Evolutionary conservation across 257 asterid species (phyloP).

Genomic region (Nicotiana attenuata): DNA sequence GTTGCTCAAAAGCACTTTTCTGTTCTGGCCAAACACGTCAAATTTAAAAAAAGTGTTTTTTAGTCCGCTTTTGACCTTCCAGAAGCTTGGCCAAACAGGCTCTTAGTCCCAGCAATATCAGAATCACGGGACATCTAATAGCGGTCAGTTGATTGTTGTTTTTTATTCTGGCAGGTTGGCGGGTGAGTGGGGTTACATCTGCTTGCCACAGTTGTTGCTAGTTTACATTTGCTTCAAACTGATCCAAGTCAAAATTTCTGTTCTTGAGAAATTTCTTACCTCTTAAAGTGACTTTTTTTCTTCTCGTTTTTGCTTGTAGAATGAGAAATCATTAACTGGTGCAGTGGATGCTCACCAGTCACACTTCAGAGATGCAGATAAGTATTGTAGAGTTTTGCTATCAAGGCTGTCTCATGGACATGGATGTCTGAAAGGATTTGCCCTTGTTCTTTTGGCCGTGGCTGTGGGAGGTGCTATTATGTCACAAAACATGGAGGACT

Average conservation of each 20-base stretch:
- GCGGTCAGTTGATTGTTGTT: not conserved
- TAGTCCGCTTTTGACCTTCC: too few relatives aligned
- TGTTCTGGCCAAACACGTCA: too few relatives aligned
- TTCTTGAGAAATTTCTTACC: not conserved
- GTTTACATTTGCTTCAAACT: not conserved
- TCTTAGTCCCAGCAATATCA: not conserved
- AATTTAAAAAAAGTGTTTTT: too few relatives aligned
- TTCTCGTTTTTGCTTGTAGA: slow-evolving; percentile 31
- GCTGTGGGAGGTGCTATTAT: slow-evolving; percentile 50
- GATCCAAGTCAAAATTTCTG: not conserved
- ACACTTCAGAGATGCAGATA: slow-evolving; percentile 56
- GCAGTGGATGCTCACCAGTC: slow-evolving; percentile 43
- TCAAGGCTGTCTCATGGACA: slow-evolving; percentile 47
- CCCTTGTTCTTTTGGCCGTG: slow-evolving; percentile 24
- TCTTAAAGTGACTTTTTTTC: not conserved
- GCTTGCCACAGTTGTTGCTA: not conserved
- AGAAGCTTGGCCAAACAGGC: too few relatives aligned
- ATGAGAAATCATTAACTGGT: slow-evolving; percentile 51
- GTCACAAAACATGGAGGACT: slow-evolving; percentile 38
- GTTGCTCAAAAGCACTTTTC: too few relatives aligned
- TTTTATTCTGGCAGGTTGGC: not conserved
- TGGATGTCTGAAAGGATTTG: slow-evolving; percentile 46
- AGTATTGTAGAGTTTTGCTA: slow-evolving; percentile 43
- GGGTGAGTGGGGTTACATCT: not conserved
- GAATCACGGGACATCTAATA: not conserved